These are phyloP conservation scores for Camelina laxa DNA, from an alignment of 345 rosid species.

Conservation along the genomic window DNA sequence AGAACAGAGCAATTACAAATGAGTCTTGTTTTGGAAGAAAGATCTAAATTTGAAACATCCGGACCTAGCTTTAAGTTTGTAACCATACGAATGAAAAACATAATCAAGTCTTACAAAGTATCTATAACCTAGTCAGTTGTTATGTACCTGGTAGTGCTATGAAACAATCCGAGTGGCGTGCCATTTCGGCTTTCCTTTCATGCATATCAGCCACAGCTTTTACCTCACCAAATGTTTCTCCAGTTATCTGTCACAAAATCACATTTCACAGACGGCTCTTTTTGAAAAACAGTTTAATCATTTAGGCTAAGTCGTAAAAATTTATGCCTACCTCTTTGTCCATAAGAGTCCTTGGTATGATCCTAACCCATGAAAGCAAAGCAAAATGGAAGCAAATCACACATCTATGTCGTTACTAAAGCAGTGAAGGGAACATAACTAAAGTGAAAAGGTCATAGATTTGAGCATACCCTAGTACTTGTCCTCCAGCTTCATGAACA, in stretches of 20 bases:
- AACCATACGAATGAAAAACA: neutral
- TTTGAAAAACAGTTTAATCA: neutral
- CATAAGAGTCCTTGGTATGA: constrained; percentile 92
- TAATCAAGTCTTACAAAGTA: neutral
- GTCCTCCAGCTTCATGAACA: constrained; percentile 80
- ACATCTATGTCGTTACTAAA: constrained; percentile 8
- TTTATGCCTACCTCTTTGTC: constrained; percentile 66
- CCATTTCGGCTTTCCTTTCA: constrained; percentile 98
- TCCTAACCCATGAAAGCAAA: constrained; percentile 48
- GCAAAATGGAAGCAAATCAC: constrained; percentile 28
- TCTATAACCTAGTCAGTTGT: constrained; percentile 17
- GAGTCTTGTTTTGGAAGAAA: constrained; percentile 23
- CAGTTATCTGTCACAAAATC: constrained; percentile 59
- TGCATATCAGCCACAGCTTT: constrained; percentile 94
- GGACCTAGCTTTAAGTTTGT: constrained; percentile 16
- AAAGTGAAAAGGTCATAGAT: constrained; percentile 12
- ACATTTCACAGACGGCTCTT: constrained; percentile 16
- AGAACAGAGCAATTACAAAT: constrained; percentile 15
- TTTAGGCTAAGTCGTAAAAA: neutral
- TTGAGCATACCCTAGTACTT: constrained; percentile 74
- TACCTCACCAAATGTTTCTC: constrained; percentile 88
- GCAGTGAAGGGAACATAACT: neutral
- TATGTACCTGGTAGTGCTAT: constrained; percentile 89
- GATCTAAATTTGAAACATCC: constrained; percentile 1
- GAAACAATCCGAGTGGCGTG: constrained; percentile 90